Evolutionary conservation across 2,329 filamentous ascomycete species (phyloP).

Genomic region (Aspergillus spinulosporus): DNA sequence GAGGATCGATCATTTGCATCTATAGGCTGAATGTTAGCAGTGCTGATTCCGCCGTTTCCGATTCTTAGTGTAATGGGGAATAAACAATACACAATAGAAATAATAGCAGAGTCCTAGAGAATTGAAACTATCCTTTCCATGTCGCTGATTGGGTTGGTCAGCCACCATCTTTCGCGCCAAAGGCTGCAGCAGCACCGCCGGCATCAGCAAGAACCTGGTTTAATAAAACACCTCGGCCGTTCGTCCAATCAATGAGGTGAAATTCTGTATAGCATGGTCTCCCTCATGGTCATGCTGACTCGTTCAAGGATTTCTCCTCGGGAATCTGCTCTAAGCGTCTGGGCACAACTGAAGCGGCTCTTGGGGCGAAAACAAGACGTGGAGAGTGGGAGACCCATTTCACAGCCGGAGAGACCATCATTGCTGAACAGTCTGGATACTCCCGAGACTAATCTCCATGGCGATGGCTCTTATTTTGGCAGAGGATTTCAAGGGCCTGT

Average conservation of each 20-base stretch:
- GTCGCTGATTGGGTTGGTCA: background rate
- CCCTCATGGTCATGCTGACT: background rate
- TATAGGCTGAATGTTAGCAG: background rate
- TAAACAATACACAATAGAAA: too few species aligned
- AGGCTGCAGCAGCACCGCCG: background rate
- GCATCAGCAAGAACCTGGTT: background rate
- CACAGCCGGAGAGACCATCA: too few species aligned
- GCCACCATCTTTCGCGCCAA: background rate
- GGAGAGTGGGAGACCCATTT: too few species aligned
- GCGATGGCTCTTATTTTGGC: too few species aligned
- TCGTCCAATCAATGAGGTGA: background rate
- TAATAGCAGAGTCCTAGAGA: too few species aligned
- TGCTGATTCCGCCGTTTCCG: background rate
- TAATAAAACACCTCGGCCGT: background rate
- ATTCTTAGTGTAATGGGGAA: background rate
- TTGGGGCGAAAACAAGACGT: too few species aligned
- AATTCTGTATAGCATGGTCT: background rate
- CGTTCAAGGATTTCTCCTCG: background rate
- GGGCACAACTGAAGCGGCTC: too few species aligned
- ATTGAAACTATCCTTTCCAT: too few species aligned
- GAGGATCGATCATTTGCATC: background rate
- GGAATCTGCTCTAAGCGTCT: too few species aligned
- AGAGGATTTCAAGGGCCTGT: too few species aligned
- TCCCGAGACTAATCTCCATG: too few species aligned
- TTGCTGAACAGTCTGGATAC: too few species aligned